Conservation (phyloP, 225 moss, liverwort and hornwort species). For the Anthoceros angustus region DNA sequence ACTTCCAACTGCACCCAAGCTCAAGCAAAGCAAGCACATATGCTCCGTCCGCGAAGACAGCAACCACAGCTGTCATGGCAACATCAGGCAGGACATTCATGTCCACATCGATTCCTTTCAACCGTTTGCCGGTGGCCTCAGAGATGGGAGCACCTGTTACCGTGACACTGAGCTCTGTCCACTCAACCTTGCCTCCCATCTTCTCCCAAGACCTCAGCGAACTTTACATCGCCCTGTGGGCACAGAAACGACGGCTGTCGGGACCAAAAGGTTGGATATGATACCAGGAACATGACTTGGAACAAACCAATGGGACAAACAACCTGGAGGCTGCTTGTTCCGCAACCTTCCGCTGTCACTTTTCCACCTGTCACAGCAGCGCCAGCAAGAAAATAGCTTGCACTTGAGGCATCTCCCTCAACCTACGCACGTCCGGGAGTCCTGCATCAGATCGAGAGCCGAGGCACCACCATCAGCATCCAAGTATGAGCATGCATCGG, state of each 20-base stretch:
- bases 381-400: slow-evolving; percentile 96
- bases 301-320: neutral
- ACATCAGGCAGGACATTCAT: slow-evolving; percentile 98
- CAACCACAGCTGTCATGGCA: slow-evolving; percentile 93
- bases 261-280: neutral
- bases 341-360: slow-evolving; percentile 80
- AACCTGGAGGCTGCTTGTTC: slow-evolving; percentile 90
- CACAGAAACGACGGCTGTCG: neutral
- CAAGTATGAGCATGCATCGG: neutral
- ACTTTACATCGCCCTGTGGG: slow-evolving; percentile 81
- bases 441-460: slow-evolving; percentile 19
- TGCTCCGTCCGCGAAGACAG: slow-evolving; percentile 54
- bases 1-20: slow-evolving; percentile 56
- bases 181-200: slow-evolving; percentile 75
- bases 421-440: slow-evolving; percentile 76
- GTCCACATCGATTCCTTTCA: slow-evolving; percentile 79
- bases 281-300: neutral
- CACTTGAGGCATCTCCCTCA: slow-evolving; percentile 96
- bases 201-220: slow-evolving; percentile 49
- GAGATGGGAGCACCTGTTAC: slow-evolving; percentile 51
- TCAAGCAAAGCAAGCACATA: neutral
- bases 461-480: neutral
- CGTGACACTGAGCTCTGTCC: slow-evolving; percentile 59
- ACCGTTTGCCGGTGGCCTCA: slow-evolving; percentile 38
- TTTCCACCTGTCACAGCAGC: slow-evolving; percentile 87